These are phyloP conservation scores for Rutstroemia sp. DNA, from an alignment of 2,329 filamentous ascomycete genomes.

Conservation along the genomic window DNA sequence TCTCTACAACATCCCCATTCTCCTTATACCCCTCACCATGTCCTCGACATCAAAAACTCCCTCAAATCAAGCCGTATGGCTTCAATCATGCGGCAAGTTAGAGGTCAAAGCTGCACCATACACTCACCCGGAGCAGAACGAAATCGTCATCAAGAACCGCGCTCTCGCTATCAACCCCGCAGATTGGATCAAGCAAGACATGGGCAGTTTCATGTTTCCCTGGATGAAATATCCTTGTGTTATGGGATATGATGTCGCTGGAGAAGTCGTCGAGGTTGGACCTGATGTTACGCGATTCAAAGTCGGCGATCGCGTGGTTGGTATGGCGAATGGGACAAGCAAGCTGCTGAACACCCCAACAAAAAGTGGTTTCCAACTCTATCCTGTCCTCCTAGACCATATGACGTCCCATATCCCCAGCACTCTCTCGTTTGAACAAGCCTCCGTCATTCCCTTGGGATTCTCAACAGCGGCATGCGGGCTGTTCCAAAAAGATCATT, in stretches of 20 bases:
- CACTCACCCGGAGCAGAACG: constrained; percentile 28
- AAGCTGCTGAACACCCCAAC: constrained; percentile 27
- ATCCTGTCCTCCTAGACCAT: constrained; percentile 17
- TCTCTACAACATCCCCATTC: too few species aligned
- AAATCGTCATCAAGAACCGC: constrained; percentile 34
- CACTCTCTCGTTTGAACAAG: constrained; percentile 25
- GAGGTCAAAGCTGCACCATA: constrained; percentile 32
- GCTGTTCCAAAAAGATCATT: constrained; percentile 24
- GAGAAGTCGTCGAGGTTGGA: constrained; percentile 45
- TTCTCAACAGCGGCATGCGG: constrained; percentile 27
- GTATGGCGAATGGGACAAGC: constrained; percentile 12
- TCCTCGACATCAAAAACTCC: neutral
- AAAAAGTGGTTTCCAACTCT: constrained; percentile 28
- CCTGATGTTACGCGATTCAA: constrained; percentile 34
- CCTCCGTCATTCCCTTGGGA: constrained; percentile 27
- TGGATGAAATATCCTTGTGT: constrained; percentile 30
- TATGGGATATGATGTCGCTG: constrained; percentile 46
- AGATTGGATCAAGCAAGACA: constrained; percentile 24
- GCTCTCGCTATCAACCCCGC: constrained; percentile 37
- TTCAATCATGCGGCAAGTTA: constrained; percentile 24
- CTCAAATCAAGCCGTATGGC: constrained; percentile 11
- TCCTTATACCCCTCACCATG: neutral
- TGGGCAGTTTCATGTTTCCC: constrained; percentile 8
- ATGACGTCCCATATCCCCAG: constrained; percentile 25
- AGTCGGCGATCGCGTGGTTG: constrained; percentile 44